phyloP scores from a whole-genome alignment of 345 rosid genomes.

The Lepidium didymum region DNA sequence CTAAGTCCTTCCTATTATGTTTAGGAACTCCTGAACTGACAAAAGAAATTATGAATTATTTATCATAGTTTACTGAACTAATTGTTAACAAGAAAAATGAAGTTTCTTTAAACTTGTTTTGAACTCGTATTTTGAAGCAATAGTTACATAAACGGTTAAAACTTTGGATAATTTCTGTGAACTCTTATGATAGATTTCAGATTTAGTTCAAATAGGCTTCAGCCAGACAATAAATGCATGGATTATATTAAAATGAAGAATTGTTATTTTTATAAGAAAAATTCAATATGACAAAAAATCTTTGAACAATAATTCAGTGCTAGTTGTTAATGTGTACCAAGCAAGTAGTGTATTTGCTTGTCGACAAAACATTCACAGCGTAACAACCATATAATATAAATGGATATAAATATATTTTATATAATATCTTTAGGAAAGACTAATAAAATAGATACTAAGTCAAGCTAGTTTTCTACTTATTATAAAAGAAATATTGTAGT shows the following conservation, averaged over 20 bases:
- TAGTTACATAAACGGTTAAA: neutral
- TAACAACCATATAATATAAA: neutral
- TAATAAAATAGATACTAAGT: conserved; percentile 4
- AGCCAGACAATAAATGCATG: neutral
- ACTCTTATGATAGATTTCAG: neutral
- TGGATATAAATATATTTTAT: neutral
- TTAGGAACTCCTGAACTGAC: too few relatives aligned
- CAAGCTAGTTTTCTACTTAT: neutral
- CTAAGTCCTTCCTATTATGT: too few relatives aligned
- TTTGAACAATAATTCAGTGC: neutral
- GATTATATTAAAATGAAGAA: neutral
- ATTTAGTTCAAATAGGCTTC: neutral
- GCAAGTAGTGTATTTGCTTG: neutral
- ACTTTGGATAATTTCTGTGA: neutral
- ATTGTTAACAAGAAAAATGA: too few relatives aligned
- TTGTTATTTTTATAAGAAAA: neutral
- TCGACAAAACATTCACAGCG: neutral
- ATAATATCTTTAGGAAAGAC: conserved; percentile 10
- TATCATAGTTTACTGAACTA: too few relatives aligned
- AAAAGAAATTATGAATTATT: too few relatives aligned
- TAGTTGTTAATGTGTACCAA: neutral
- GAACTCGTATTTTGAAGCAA: neutral
- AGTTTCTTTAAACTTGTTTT: neutral
- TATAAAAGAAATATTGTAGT: too few relatives aligned
- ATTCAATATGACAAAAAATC: neutral